phyloP scores from a whole-genome alignment of 441 rosid genomes.

The Croton setiger region DNA sequence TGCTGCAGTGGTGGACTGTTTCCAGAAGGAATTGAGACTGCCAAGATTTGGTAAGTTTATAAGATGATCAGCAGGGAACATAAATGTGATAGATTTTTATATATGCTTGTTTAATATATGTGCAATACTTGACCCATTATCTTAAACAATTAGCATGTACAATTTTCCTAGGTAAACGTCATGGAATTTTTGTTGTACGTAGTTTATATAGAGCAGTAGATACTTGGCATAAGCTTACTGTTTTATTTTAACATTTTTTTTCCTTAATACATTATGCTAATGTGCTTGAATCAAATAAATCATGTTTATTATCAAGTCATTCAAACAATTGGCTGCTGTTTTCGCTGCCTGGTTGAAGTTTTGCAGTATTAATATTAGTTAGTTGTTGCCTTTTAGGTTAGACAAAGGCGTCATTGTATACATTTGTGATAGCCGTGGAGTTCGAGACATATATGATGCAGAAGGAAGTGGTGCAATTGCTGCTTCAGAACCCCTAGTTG shows the following conservation, averaged over 20 bases:
- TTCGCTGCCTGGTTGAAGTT: neutral
- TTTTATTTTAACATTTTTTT: neutral
- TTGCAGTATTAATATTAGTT: neutral
- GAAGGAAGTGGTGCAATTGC: conserved; percentile 81
- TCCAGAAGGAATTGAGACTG: conserved; percentile 96
- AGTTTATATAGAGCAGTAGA: neutral
- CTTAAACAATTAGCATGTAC: neutral
- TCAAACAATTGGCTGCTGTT: neutral
- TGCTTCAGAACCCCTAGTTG: conserved; percentile 79
- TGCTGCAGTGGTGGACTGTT: conserved; percentile 92
- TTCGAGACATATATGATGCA: conserved; percentile 87
- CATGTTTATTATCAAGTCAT: too few species aligned
- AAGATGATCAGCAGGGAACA: neutral
- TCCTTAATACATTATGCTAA: neutral
- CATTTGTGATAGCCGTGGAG: conserved; percentile 79
- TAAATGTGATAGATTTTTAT: neutral
- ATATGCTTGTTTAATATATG: neutral
- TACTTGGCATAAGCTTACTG: neutral
- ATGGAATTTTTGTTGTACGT: neutral
- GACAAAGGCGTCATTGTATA: conserved; percentile 93
- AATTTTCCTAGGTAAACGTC: neutral
- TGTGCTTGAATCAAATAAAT: neutral
- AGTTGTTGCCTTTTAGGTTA: conserved; percentile 52
- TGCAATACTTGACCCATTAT: neutral
- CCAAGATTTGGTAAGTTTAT: conserved; percentile 79